Evolutionary conservation across 805 yeast genomes (phyloP).

Genomic region (Kluyveromyces wickerhamii): DNA sequence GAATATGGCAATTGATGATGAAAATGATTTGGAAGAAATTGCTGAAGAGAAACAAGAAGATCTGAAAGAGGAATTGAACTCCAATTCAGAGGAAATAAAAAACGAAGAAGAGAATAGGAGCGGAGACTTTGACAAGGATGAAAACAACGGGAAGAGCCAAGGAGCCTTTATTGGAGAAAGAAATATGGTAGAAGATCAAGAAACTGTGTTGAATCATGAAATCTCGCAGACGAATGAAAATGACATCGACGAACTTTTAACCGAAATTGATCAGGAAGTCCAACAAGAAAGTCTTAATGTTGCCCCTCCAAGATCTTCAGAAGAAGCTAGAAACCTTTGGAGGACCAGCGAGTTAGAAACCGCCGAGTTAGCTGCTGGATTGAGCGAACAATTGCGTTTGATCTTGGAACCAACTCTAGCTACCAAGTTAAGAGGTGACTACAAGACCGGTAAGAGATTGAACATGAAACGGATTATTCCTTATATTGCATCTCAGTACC

Average conservation of each 20-base stretch:
- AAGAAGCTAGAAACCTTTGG: conserved; percentile 76
- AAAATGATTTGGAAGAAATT: conserved; percentile 32
- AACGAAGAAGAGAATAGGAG: conserved; percentile 24
- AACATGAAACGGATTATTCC: conserved; percentile 98
- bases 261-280: conserved; percentile 29
- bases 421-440: conserved; percentile 92
- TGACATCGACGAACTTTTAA: conserved; percentile 27
- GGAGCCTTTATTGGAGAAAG: conserved; percentile 47
- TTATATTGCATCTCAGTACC: conserved; percentile 93
- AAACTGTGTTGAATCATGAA: conserved; percentile 20
- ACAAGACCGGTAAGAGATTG: conserved; percentile 91
- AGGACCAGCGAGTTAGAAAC: conserved; percentile 74
- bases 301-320: conserved; percentile 43
- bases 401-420: conserved; percentile 94
- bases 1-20: conserved; percentile 76
- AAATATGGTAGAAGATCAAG: conserved; percentile 23
- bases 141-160: conserved; percentile 37
- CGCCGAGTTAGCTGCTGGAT: conserved; percentile 74
- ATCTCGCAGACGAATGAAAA: conserved; percentile 22
- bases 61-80: conserved; percentile 21
- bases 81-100: conserved; percentile 22
- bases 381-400: conserved; percentile 87
- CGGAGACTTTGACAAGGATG: conserved; percentile 25
- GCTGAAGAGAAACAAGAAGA: conserved; percentile 31
- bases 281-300: conserved; percentile 20